phyloP scores from a whole-genome alignment of 352 stramenopile species.

The Globisporangium barbulae region DNA sequence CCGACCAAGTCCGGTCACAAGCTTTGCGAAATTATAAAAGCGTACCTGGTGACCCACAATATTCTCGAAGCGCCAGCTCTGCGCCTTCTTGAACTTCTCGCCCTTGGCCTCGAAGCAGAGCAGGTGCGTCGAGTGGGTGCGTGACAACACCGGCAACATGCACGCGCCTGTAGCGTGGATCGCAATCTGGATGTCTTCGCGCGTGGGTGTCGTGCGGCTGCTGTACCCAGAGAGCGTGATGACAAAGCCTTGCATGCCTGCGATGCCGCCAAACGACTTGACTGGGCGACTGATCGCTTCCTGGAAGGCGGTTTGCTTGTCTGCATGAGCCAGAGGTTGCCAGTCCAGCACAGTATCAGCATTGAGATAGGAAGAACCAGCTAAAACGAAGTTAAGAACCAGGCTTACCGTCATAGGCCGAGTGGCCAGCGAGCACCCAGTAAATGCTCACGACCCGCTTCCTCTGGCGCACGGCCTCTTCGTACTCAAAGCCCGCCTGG shows the following conservation, averaged over 20 bases:
- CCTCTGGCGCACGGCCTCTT: constrained; percentile 60
- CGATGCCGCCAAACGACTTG: constrained; percentile 61
- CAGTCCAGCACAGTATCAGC: background rate
- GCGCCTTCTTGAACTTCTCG: constrained; percentile 84
- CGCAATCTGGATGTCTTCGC: constrained; percentile 81
- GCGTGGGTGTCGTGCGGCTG: constrained; percentile 64
- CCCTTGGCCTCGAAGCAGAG: constrained; percentile 72
- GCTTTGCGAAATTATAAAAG: background rate
- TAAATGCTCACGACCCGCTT: constrained; percentile 82
- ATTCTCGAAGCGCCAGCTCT: constrained; percentile 80
- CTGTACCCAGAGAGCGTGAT: constrained; percentile 84
- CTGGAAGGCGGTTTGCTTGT: constrained; percentile 29
- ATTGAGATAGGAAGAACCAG: background rate
- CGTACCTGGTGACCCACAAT: constrained; percentile 77
- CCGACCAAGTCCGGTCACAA: background rate
- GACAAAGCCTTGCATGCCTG: constrained; percentile 76
- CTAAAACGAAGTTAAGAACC: background rate
- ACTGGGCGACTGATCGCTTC: constrained; percentile 58
- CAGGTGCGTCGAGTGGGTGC: constrained; percentile 80
- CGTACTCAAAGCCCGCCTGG: constrained; percentile 75
- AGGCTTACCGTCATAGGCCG: constrained; percentile 25
- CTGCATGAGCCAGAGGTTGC: constrained; percentile 1
- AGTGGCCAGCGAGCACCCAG: constrained; percentile 64
- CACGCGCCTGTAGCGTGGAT: constrained; percentile 83
- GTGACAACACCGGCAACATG: constrained; percentile 76